phyloP scores from a whole-genome alignment of 2,329 filamentous ascomycete genomes.

The Colletotrichum sp. region DNA sequence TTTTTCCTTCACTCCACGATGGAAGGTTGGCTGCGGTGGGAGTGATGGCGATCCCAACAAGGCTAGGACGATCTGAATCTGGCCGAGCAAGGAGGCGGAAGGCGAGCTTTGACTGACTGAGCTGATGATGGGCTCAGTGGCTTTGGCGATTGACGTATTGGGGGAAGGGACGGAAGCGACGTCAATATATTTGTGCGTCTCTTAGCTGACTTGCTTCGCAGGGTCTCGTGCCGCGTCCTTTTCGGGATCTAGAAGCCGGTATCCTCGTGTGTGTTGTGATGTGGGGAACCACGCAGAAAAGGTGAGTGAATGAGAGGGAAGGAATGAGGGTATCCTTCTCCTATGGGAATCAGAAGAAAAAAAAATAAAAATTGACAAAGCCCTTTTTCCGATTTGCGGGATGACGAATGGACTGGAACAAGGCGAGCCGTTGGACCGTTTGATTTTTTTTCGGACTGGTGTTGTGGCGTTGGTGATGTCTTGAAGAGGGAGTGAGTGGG shows the following conservation, averaged over 20 bases:
- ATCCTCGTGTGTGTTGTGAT: neutral
- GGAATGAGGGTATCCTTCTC: neutral
- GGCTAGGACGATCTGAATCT: conserved; percentile 19
- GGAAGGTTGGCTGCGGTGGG: neutral
- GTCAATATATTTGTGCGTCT: conserved; percentile 18
- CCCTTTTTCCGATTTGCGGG: neutral
- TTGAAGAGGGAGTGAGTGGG: neutral
- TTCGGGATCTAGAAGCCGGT: conserved; percentile 13
- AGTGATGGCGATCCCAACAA: conserved; percentile 10
- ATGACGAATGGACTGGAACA: conserved; percentile 9
- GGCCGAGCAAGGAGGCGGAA: conserved; percentile 6
- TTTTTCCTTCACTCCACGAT: neutral
- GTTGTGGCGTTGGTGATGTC: neutral
- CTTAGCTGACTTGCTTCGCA: conserved; percentile 3
- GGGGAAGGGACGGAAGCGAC: conserved; percentile 7
- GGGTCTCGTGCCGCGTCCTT: conserved; percentile 16
- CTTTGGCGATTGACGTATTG: neutral
- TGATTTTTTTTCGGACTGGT: neutral
- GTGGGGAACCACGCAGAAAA: neutral
- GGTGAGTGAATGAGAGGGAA: neutral
- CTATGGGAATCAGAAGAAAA: neutral
- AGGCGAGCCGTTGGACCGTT: neutral
- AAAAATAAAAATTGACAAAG: neutral
- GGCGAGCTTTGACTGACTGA: neutral
- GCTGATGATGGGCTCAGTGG: neutral